Evolutionary conservation across 179 eudicot species (phyloP).

Genomic region (Actinidia polygama): DNA sequence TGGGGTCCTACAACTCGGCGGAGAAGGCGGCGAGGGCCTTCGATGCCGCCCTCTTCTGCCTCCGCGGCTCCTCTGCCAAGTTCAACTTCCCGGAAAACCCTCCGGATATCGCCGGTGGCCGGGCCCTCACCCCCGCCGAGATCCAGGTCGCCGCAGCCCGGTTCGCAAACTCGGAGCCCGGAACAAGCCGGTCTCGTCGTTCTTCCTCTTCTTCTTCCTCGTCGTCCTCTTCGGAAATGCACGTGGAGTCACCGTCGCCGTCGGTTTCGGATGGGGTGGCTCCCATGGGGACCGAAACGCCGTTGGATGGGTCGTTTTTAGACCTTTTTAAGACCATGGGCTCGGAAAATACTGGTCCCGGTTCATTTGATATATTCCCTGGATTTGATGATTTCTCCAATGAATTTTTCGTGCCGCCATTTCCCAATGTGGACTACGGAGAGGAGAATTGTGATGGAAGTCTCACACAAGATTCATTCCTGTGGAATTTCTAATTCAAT

Average conservation of each 20-base stretch:
- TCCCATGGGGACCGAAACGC: conserved; percentile 29
- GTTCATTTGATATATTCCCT: conserved; percentile 31
- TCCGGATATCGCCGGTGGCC: conserved; percentile 52
- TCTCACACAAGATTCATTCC: conserved; percentile 41
- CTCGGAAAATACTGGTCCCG: conserved; percentile 36
- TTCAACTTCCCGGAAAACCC: conserved; percentile 73
- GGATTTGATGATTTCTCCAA: conserved; percentile 33
- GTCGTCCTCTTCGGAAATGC: conserved; percentile 25
- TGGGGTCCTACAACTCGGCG: conserved; percentile 65
- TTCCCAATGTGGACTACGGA: conserved; percentile 1
- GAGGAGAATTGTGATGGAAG: conserved; percentile 38
- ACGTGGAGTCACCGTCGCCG: conserved; percentile 27
- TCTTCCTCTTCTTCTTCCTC: conserved; percentile 30
- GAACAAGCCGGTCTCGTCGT: background rate
- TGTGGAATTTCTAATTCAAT: conserved; percentile 54
- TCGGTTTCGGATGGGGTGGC: conserved; percentile 45
- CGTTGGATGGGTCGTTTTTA: conserved; percentile 40
- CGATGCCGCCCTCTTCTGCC: conserved; percentile 76
- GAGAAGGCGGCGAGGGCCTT: conserved; percentile 83
- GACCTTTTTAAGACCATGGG: conserved; percentile 40
- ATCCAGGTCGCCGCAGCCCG: conserved; percentile 62
- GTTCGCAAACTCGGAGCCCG: conserved; percentile 43
- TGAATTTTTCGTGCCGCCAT: conserved; percentile 31
- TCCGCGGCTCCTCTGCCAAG: conserved; percentile 62
- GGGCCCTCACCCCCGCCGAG: conserved; percentile 45